Base-by-base conservation (phyloP, 2,329 filamentous ascomycete species). In the Aspergillus novofumigatus region DNA sequence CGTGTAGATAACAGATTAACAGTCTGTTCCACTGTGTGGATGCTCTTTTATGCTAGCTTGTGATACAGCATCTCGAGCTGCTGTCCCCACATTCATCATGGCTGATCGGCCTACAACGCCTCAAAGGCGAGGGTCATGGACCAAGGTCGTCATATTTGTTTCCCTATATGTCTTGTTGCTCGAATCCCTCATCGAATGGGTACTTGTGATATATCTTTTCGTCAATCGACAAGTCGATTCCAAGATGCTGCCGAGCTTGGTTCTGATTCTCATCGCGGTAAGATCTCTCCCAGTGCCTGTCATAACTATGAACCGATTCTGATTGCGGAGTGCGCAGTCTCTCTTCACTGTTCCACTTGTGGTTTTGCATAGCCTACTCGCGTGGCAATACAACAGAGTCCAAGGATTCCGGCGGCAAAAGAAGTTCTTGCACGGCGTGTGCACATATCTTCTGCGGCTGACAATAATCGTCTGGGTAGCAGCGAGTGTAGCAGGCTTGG, bases 391-490 rank as follows among this genome's bases (percentile, higher is more conserved):
- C 51, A 72, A 70, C 47, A 69, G 66, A 20, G 68, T 71, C 5
- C 57, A 61, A 17, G 67, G 69, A 17, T 69, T 69, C 55, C 65
- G 63, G 25, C 59, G 65, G 9, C 68, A 70, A 28, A 74, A 72
- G 49, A 66, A 65, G 3, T 59, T 67, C 2, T 54, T 76, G n/a
- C 66, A 68, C 41, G 68, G 67, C 44, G 61, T 64, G 2, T 75
- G 70, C 60, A 74, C 69, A 11, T 72, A 75, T 52, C 62, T 74
- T 1, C 62, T 72, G 10, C 67, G 73, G 20, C 38, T 73, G n/a
- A 69, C 71, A 50, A 66, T 72, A 8, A 65, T 72, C 49, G 57
- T 72, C 51, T 76, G 74, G 74, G 61, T 76, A 9, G 71, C 71
- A 32, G 67, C 73, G 4, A 71, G 70, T 49, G 72, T 73, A 2